Percentiles rank a stretch among this genome's conserved stretches.
phyloP scores from a whole-genome alignment of 2,329 filamentous ascomycete species.

The Samsoniella hepiali region DNA sequence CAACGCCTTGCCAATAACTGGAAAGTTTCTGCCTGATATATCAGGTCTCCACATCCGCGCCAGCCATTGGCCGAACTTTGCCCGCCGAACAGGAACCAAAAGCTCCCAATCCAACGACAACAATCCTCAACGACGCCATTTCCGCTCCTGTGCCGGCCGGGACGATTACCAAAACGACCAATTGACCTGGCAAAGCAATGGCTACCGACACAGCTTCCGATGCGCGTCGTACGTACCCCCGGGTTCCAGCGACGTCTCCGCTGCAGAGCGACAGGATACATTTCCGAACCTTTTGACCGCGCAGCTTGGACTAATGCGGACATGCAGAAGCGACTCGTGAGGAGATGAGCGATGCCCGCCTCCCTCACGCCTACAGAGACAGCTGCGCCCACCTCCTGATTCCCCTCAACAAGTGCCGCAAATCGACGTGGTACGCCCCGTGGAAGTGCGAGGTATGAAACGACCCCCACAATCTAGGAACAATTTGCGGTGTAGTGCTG shows the following conservation, averaged over 20 bases:
- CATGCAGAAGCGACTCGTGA: slow-evolving; percentile 71
- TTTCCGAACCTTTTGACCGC: neutral
- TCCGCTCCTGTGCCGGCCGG: neutral
- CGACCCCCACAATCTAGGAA: neutral
- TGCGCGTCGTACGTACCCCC: slow-evolving; percentile 36
- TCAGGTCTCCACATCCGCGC: slow-evolving; percentile 14
- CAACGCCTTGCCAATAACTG: slow-evolving; percentile 1
- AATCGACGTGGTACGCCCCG: slow-evolving; percentile 86
- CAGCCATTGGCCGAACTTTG: slow-evolving; percentile 18
- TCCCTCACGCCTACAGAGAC: slow-evolving; percentile 90
- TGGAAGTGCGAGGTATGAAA: slow-evolving; percentile 92
- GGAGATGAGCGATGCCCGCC: slow-evolving; percentile 87
- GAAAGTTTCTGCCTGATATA: slow-evolving; percentile 16
- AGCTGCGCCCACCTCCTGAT: slow-evolving; percentile 93
- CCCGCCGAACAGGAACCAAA: slow-evolving; percentile 21
- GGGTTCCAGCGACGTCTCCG: neutral
- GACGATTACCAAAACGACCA: slow-evolving; percentile 22
- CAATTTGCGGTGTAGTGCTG: neutral
- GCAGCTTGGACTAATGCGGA: neutral
- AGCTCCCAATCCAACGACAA: slow-evolving; percentile 11
- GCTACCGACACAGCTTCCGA: slow-evolving; percentile 36
- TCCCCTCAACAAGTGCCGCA: slow-evolving; percentile 90
- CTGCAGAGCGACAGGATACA: slow-evolving; percentile 24
- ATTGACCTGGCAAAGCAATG: slow-evolving; percentile 36
- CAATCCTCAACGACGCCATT: neutral